Conservation (phyloP, 2,329 filamentous ascomycete genomes). For the Diaporthe vexans region DNA sequence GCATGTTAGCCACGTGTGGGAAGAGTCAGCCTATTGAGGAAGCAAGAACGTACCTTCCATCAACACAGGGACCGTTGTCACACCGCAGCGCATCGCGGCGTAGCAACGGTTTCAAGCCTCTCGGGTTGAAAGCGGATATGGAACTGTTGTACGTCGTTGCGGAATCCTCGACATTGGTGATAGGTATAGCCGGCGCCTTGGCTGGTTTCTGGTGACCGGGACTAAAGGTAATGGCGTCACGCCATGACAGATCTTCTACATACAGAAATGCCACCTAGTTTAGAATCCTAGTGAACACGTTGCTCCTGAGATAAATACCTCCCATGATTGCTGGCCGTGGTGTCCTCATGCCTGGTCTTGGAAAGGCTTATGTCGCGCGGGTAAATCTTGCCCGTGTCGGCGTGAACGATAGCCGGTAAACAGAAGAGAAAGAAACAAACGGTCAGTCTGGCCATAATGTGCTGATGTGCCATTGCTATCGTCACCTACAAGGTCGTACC, state of each 20-base stretch:
- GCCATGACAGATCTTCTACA: not conserved
- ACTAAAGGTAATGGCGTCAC: not conserved
- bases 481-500: not conserved
- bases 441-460: not conserved
- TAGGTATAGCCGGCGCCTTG: not conserved
- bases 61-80: not conserved
- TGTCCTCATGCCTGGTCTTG: not conserved
- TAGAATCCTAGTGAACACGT: not conserved
- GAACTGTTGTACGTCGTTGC: not conserved
- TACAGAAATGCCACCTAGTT: not conserved
- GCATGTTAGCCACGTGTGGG: not conserved
- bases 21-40: not conserved
- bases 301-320: not conserved
- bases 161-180: not conserved
- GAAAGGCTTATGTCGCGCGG: not conserved
- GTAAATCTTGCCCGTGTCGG: not conserved
- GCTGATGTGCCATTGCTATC: not conserved
- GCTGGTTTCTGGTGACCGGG: constrained; percentile 2
- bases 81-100: not conserved
- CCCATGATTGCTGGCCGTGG: not conserved
- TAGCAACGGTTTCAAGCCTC: not conserved
- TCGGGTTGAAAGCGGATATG: not conserved
- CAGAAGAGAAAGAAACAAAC: not conserved
- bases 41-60: not conserved
- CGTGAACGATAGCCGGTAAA: not conserved